Percentiles rank a stretch among this genome's conserved stretches.
Evolutionary conservation across 257 asterid genomes (phyloP).

Genomic region (Solanum neorickii): DNA sequence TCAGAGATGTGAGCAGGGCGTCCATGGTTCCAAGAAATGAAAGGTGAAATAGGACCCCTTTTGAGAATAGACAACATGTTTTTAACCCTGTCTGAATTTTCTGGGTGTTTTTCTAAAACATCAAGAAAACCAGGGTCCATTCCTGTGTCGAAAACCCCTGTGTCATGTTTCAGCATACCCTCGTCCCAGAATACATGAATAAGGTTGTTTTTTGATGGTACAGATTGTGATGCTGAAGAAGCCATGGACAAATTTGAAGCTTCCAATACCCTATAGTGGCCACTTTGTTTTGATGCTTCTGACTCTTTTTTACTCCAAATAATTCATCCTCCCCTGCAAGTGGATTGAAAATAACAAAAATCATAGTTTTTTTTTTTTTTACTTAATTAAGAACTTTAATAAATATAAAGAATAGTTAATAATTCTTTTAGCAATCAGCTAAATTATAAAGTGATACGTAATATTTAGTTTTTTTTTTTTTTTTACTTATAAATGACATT

Average conservation of each 20-base stretch:
- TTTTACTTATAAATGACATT: too few relatives aligned
- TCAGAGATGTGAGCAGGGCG: constrained; percentile 53
- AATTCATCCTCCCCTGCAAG: neutral
- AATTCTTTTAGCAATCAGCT: too few relatives aligned
- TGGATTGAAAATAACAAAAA: neutral
- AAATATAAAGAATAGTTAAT: too few relatives aligned
- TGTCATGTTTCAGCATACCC: constrained; percentile 70
- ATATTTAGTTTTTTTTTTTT: too few relatives aligned
- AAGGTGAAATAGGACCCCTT: constrained; percentile 75
- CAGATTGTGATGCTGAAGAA: neutral
- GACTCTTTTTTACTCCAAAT: neutral
- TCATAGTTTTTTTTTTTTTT: too few relatives aligned
- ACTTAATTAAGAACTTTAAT: too few relatives aligned
- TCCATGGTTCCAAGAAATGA: constrained; percentile 67
- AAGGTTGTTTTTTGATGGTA: neutral
- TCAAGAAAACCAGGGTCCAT: constrained; percentile 85
- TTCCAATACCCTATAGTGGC: too few relatives aligned
- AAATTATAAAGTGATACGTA: too few relatives aligned
- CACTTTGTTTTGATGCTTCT: neutral
- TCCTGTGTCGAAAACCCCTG: constrained; percentile 82
- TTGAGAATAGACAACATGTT: constrained; percentile 74
- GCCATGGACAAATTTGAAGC: neutral
- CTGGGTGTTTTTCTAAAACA: constrained; percentile 87
- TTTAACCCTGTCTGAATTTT: constrained; percentile 69
- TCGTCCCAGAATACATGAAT: constrained; percentile 75